These are phyloP conservation scores for Fusarium sp. DNA, from an alignment of 2,329 filamentous ascomycete species.

Conservation along the genomic window DNA sequence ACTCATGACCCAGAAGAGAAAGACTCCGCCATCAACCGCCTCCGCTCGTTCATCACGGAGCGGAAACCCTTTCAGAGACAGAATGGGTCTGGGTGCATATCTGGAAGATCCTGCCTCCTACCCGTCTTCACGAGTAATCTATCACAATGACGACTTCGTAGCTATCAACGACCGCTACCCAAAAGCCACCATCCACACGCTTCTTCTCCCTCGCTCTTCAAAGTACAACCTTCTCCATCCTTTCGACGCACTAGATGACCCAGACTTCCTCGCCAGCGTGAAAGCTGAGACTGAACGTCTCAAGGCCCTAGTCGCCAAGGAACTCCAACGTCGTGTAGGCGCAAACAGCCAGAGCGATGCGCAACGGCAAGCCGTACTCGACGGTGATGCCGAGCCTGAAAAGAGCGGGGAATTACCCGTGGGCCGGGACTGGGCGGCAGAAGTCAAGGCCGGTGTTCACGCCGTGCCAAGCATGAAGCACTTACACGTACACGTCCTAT, in stretches of 20 bases:
- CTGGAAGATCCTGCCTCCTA: conserved; percentile 71
- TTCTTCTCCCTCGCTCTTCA: conserved; percentile 83
- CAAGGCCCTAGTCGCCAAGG: conserved; percentile 73
- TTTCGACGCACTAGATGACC: conserved; percentile 79
- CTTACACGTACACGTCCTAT: conserved; percentile 89
- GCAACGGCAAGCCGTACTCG: conserved; percentile 73
- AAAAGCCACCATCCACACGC: conserved; percentile 85
- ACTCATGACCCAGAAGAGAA: conserved; percentile 54
- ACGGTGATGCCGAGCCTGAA: conserved; percentile 58
- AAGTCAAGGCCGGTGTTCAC: conserved; percentile 84
- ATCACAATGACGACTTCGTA: conserved; percentile 75
- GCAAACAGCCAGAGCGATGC: conserved; percentile 71
- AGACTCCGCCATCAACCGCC: conserved; percentile 41
- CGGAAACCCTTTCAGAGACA: conserved; percentile 56
- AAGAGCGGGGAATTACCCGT: conserved; percentile 62
- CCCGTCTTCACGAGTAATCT: conserved; percentile 70
- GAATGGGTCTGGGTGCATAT: conserved; percentile 75
- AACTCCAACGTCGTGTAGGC: conserved; percentile 78
- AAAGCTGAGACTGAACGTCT: conserved; percentile 70
- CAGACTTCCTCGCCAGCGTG: conserved; percentile 73
- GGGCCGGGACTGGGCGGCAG: conserved; percentile 81
- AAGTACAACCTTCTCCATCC: conserved; percentile 74
- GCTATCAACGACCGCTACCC: conserved; percentile 86
- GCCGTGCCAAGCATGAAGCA: conserved; percentile 92
- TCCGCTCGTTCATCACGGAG: conserved; percentile 32